Percentiles rank a stretch among this genome's conserved stretches.
These are phyloP conservation scores for Solanum etuberosum DNA, from an alignment of 257 asterid genomes.

Conservation along the genomic window DNA sequence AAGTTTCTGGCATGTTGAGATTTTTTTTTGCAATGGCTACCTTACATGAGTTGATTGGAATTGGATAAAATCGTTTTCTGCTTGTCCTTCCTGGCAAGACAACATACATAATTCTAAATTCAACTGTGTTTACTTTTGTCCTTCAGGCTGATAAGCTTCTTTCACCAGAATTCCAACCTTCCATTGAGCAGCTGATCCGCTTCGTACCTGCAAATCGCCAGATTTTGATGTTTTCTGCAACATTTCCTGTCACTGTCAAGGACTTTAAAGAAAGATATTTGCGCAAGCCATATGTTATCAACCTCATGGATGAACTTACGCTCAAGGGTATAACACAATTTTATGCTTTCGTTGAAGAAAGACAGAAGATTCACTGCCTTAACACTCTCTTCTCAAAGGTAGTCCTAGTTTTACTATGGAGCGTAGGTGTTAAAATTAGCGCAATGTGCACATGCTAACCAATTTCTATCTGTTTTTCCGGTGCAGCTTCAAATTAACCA, in stretches of 20 bases:
- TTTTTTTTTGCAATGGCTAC: background rate
- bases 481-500: constrained; percentile 90
- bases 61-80: background rate
- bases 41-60: background rate
- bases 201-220: constrained; percentile 67
- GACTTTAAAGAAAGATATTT: constrained; percentile 73
- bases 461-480: background rate
- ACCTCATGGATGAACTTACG: constrained; percentile 93
- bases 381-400: constrained; percentile 86
- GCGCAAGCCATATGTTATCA: constrained; percentile 61
- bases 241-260: constrained; percentile 82
- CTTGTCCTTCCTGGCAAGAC: background rate
- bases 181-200: constrained; percentile 63
- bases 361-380: constrained; percentile 89
- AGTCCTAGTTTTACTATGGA: background rate
- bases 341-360: constrained; percentile 91
- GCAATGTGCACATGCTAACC: background rate
- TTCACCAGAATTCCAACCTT: constrained; percentile 89
- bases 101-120: background rate
- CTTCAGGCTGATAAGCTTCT: constrained; percentile 92
- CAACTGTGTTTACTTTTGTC: constrained; percentile 2
- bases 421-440: background rate
- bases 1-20: background rate
- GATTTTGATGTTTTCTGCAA: constrained; percentile 87
- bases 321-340: constrained; percentile 85